Evolutionary conservation across 805 yeast genomes (phyloP), one percentile per base, ranked within the genome.

Genomic region (Wickerhamiella sergipiensis): DNA sequence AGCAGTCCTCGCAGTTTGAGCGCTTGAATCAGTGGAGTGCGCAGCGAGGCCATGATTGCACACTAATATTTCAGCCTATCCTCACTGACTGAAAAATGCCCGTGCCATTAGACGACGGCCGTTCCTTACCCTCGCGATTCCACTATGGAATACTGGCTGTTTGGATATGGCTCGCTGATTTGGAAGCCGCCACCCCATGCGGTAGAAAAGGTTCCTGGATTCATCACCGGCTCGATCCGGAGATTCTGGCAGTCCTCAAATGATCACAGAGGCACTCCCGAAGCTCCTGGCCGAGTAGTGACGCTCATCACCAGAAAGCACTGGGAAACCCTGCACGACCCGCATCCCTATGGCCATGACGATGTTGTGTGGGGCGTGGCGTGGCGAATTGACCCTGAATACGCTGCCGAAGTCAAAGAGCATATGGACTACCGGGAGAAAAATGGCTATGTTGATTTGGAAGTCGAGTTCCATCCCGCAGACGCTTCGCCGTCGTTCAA

Each of bases 201-300:
- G 54, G 71, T 77, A 46, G 71, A 74, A 59, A 67, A 79, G 39
- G 73, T 84, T 9, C 80, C 87, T 0, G 96, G 96, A 0, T 76
- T 80, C 46, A 71, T 89, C 22, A 71, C 72, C 48, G 96, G 96
- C 1, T 87, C 71, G 57, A 77, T 81, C 1, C 73, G 97, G 19
- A 68, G 95, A 45, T 89, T 89, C 62, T 89, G 96, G 96, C 97
- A 89, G 65, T 76, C 85, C 36, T 82, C 92, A 10, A 78, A 81
- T 22, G 97, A 89, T 64, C 95, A 90, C 64, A 68, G 97, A 49
- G 97, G 97, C 0, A 83, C 94, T 0, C 87, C 86, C 0, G 85
- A 78, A 51, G 63, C 67, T n/a, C 95, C 95, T 1, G 97, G 97
- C 0, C 67, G 97, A 33, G 97, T 89, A 1, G 95, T 78, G 9